Evolutionary conservation across 768 basidiomycete genomes (phyloP), one percentile per base, ranked within the genome.

Genomic region (Agrocybe chaxingu): DNA sequence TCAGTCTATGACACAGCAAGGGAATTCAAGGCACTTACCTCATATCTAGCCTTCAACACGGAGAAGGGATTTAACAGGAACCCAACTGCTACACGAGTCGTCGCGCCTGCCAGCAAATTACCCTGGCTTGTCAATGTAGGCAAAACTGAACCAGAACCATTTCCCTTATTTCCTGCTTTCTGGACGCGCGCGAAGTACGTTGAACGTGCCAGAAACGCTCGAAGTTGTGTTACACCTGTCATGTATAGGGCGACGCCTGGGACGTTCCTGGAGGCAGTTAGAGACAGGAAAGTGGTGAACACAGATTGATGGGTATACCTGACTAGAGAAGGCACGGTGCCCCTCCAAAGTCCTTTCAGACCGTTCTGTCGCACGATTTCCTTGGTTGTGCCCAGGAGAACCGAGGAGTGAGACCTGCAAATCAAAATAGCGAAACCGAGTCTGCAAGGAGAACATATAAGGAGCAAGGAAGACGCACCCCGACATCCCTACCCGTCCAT

Each of bases 161-260:
- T 24, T 24, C 65, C 69, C 36, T 51, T 62, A 36, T 62, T 65
- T 8, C 57, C 44, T 29, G 47, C 53, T n/a, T 59, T 65, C 50
- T 56, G 64, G 32, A 65, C 58, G 47, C 32, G 49, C 1, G 85
- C 69, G 64, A 96, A 95, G 67, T 85, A 80, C 0, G 85, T 79
- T 1, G 86, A 83, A 16, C 66, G 78, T 0, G 92, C 83, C 77
- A 98, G 82, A 35, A 81, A 54, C 5, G 80, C 74, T n/a, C 95
- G 85, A 36, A 95, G 73, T 55, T 92, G 84, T 12, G 87, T 92
- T 42, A 98, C 73, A 38, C 83, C 74, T 3, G 94, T 92, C 75
- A 97, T 89, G 72, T 98, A 98, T 43, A 94, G 66, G 3, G 94
- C 92, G 13, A 97, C 89, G 3, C 95, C 95, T 1, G 95, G 95